A percentile compares a stretch with the other conserved stretches of the same genome.
Conservation (phyloP, 805 yeast genomes). For the Lachancea waltii region DNA sequence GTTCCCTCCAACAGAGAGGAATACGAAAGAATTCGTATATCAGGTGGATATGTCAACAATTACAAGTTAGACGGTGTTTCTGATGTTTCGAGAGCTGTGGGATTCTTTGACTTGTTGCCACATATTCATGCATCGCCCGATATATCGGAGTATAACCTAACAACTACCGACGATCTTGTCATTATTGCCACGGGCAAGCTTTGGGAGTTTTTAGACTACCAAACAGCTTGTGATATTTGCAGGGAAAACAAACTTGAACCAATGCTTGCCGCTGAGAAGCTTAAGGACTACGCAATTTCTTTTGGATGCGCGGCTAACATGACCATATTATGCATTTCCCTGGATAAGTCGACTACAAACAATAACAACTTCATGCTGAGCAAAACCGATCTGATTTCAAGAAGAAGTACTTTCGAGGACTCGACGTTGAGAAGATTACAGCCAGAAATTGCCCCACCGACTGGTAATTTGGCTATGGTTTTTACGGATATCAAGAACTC, state of each 20-base stretch:
- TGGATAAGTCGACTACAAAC: conserved; percentile 44
- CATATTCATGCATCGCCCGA: conserved; percentile 87
- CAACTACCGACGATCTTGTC: conserved; percentile 73
- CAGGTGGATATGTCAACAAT: conserved; percentile 87
- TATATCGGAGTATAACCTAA: conserved; percentile 51
- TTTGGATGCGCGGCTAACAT: conserved; percentile 80
- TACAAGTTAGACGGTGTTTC: conserved; percentile 80
- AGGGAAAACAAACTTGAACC: conserved; percentile 78
- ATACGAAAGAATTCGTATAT: conserved; percentile 78
- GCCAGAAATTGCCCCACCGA: conserved; percentile 90
- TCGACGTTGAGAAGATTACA: conserved; percentile 75
- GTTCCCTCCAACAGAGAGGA: conserved; percentile 75
- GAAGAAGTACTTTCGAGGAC: conserved; percentile 61
- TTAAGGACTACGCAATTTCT: conserved; percentile 89
- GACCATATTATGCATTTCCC: conserved; percentile 72
- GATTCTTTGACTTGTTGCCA: conserved; percentile 78
- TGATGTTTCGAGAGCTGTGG: conserved; percentile 85
- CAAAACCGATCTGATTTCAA: conserved; percentile 37
- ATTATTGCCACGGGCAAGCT: conserved; percentile 76
- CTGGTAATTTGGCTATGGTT: conserved; percentile 89
- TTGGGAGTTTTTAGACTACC: conserved; percentile 80
- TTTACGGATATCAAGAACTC: conserved; percentile 96
- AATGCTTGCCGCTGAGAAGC: conserved; percentile 83
- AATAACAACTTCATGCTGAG: conserved; percentile 27
- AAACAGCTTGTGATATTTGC: conserved; percentile 85